Evolutionary conservation across 2,329 filamentous ascomycete genomes (phyloP), one percentile per base, ranked within the genome.

Genomic region (Trichoderma gracile): DNA sequence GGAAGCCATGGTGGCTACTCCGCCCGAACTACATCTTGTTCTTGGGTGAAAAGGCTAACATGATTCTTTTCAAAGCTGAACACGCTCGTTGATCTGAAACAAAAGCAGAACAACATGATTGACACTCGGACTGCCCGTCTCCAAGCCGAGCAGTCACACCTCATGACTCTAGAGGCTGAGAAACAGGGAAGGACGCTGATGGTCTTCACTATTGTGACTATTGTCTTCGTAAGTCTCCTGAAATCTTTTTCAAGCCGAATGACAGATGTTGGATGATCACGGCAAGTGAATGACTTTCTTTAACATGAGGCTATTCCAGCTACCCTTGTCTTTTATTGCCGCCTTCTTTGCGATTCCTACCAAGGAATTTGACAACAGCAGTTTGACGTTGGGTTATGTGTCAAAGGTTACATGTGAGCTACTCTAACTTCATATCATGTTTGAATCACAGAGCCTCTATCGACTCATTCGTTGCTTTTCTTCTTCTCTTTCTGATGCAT

Each of bases 131-230:
- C 42, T 23, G 19, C 55, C 27, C 42, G 25, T 3, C 14, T 58
- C 10, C 55, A 58, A 12, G 55, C 27, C 0, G 55, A 46, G 10
- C 27, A 58, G n/a, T 23, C 27, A 0, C 55, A 58, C 19, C n/a
- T 7, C 4, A 58, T 58, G 42, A 45, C 55, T 0, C 14, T 38
- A 5, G n/a, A 58, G 14, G 3, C 8, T 21, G 55, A 12, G 27
- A 47, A 17, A 14, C 42, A 46, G 10, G 23, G 55, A 0, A 47
- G 21, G 23, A 38, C 25, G 1, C n/a, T 58, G 5, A 58, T 58
- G 55, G 55, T 58, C 1, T 58, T 58, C 8, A 58, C 55, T 0
- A 9, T 58, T 17, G 55, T 58, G 17, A 58, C 55, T 12, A 46
- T 58, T 1, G 2, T 58, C 2, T 58, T 58, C 1, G 55, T 57